Evolutionary conservation across 2,329 filamentous ascomycete species (phyloP).

Genomic region (Aschersonia sp.): DNA sequence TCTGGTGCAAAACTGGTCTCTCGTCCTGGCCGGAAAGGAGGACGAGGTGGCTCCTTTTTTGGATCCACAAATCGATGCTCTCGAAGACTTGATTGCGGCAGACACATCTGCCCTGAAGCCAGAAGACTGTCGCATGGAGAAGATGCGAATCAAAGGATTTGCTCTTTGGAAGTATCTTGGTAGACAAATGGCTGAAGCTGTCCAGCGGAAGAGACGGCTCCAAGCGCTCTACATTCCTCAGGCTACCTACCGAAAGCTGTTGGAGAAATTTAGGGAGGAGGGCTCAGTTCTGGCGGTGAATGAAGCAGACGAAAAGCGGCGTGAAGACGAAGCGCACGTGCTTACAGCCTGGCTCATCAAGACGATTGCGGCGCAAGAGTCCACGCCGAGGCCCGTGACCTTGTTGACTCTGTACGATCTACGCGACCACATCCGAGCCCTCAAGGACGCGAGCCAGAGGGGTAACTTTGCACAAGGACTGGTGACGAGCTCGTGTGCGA

Average conservation of each 20-base stretch:
- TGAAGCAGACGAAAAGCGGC: slow-evolving; percentile 6
- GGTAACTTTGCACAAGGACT: slow-evolving; percentile 15
- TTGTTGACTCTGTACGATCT: slow-evolving; percentile 13
- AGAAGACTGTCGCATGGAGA: slow-evolving; percentile 1
- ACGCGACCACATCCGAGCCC: slow-evolving; percentile 10
- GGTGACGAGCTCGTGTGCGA: slow-evolving; percentile 3
- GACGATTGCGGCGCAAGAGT: slow-evolving; percentile 8
- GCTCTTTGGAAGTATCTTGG: slow-evolving; percentile 16
- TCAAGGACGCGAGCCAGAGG: slow-evolving; percentile 2
- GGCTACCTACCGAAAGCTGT: slow-evolving; percentile 4
- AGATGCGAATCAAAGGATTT: slow-evolving; percentile 17
- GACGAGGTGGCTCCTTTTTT: slow-evolving; percentile 22
- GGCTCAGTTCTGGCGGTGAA: slow-evolving; percentile 12
- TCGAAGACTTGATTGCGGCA: slow-evolving; percentile 7
- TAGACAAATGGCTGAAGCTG: slow-evolving; percentile 1
- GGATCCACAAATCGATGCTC: slow-evolving; percentile 19
- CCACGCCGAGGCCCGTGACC: slow-evolving; percentile 10
- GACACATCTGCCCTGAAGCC: not conserved
- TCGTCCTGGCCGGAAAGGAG: slow-evolving; percentile 26
- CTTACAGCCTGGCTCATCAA: slow-evolving; percentile 17
- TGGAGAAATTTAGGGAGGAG: slow-evolving; percentile 6
- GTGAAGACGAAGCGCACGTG: slow-evolving; percentile 31
- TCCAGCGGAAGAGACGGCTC: slow-evolving; percentile 1
- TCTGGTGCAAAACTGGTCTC: slow-evolving; percentile 29
- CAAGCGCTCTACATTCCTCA: slow-evolving; percentile 1